These are phyloP conservation scores for Microbotryum lychnidis-dioicae DNA, from an alignment of 1,284 basidiomycete species.

Conservation along the genomic window DNA sequence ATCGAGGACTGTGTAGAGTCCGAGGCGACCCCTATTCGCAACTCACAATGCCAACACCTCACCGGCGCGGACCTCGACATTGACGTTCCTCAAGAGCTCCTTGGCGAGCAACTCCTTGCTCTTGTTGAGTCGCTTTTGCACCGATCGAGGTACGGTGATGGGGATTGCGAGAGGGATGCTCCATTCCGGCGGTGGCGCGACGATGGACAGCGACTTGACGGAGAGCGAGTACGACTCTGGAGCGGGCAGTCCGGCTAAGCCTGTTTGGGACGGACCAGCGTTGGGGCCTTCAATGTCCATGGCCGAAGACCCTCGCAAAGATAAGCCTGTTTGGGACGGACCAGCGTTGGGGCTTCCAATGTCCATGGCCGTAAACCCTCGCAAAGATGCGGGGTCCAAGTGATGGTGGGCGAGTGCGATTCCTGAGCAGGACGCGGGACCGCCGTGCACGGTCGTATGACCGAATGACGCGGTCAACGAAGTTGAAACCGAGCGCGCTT, in stretches of 20 bases:
- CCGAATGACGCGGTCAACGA: no score
- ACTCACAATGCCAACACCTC: conserved; percentile 28
- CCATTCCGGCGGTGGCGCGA: conserved; percentile 10
- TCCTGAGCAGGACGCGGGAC: no score
- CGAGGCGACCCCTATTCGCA: not conserved
- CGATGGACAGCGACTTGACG: conserved; percentile 8
- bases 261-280: not conserved
- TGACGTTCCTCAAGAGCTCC: conserved; percentile 11
- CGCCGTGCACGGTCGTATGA: no score
- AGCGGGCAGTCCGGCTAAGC: conserved; percentile 5
- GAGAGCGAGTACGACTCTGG: not conserved
- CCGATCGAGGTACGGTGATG: conserved; percentile 14
- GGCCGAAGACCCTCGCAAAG: no score
- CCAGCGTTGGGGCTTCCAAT: not conserved
- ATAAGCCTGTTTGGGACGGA: not conserved
- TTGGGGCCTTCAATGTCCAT: not conserved
- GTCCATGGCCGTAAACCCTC: not conserved
- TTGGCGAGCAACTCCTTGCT: not conserved
- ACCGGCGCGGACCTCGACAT: conserved; percentile 15
- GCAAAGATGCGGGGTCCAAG: no score
- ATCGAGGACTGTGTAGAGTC: not conserved
- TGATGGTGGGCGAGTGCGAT: no score
- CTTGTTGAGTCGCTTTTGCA: conserved; percentile 2
- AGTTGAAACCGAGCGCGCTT: no score
- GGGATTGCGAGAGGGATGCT: conserved; percentile 22